Percentiles rank a stretch among this genome's conserved stretches.
Evolutionary conservation across 805 yeast species (phyloP).

Genomic region (Maudiozyma serrabonitensis): DNA sequence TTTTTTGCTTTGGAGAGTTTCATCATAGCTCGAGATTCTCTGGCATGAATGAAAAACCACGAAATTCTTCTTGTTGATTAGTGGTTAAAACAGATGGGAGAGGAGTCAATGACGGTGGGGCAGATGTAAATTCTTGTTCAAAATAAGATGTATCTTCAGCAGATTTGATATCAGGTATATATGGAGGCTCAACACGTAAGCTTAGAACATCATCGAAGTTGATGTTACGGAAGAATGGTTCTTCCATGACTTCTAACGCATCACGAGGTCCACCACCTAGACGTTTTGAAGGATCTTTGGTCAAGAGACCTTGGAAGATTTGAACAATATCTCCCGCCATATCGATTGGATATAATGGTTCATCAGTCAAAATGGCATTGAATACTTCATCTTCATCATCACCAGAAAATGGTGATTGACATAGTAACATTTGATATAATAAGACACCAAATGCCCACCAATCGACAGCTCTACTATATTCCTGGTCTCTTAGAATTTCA

Average conservation of each 20-base stretch:
- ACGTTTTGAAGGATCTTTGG: conserved; percentile 79
- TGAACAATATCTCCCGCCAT: conserved; percentile 97
- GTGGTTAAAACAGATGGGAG: conserved; percentile 80
- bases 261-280: conserved; percentile 83
- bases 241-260: conserved; percentile 90
- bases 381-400: conserved; percentile 95
- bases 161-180: conserved; percentile 73
- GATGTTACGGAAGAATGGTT: conserved; percentile 84
- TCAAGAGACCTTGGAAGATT: conserved; percentile 78
- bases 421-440: conserved; percentile 89
- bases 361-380: conserved; percentile 92
- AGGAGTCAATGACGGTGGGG: conserved; percentile 91
- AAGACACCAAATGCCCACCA: conserved; percentile 99
- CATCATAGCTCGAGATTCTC: conserved; percentile 38
- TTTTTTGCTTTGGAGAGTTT: not conserved
- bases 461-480: conserved; percentile 88
- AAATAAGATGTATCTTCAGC: conserved; percentile 90
- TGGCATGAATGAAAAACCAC: conserved; percentile 87
- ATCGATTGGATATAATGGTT: conserved; percentile 91
- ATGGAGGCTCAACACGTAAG: conserved; percentile 75
- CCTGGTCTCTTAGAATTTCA: conserved; percentile 86
- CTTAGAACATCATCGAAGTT: conserved; percentile 77
- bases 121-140: conserved; percentile 90
- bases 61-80: conserved; percentile 88
- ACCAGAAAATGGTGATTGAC: conserved; percentile 96